These are phyloP conservation scores for Claviceps maximensis DNA, from an alignment of 2,329 filamentous ascomycete species.

Conservation along the genomic window DNA sequence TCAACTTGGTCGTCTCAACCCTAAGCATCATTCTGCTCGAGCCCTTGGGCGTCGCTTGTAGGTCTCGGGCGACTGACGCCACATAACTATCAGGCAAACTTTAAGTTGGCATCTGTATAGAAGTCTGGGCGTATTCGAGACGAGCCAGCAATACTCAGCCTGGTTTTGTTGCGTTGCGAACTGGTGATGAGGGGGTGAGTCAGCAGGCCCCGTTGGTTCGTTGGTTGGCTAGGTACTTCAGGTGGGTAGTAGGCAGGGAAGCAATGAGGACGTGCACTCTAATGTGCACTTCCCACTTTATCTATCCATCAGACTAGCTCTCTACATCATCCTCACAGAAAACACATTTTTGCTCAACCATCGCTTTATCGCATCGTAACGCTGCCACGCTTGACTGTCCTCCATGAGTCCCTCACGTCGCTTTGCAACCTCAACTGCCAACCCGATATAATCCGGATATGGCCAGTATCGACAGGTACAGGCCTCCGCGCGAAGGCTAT, in stretches of 20 bases:
- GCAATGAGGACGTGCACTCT: neutral
- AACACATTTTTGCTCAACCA: neutral
- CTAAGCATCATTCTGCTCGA: no score
- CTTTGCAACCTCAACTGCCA: constrained; percentile 11
- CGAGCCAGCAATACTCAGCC: no score
- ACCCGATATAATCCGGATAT: constrained; percentile 24
- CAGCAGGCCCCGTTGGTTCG: constrained; percentile 1
- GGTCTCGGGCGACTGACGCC: neutral
- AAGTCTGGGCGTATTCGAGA: neutral
- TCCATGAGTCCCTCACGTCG: constrained; percentile 14
- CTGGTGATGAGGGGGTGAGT: neutral
- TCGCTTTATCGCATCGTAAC: neutral
- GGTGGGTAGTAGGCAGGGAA: neutral
- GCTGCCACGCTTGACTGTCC: constrained; percentile 3
- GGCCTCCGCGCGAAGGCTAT: constrained; percentile 42
- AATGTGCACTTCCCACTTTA: neutral
- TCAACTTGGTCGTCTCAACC: no score
- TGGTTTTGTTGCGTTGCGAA: neutral
- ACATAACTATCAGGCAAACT: no score
- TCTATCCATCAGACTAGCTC: neutral
- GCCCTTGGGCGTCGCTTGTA: neutral
- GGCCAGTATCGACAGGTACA: constrained; percentile 48
- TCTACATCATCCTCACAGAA: neutral
- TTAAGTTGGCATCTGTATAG: no score
- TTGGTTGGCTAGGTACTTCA: neutral